Evolutionary conservation across 352 stramenopile species (phyloP), one percentile per base, ranked within the genome.

Genomic region (Elongisporangium senticosum): DNA sequence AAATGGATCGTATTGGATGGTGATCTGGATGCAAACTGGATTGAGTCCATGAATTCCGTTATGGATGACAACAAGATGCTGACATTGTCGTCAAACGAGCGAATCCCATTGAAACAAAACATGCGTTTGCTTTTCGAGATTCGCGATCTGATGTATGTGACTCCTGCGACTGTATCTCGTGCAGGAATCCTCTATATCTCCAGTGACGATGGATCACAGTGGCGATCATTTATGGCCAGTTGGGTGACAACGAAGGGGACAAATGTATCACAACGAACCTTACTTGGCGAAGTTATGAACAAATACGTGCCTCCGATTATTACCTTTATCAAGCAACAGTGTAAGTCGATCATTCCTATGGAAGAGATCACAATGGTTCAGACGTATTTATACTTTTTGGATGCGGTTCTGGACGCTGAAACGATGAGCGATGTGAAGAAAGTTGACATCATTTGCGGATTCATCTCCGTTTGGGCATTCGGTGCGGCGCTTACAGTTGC

Each of bases 81-180:
- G 22, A 94, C 84, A 3, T 74, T 94, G 28, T 93, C 93, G 4
- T 98, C 91, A 2, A 98, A 98, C 62, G 96, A 98, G 63, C 87
- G 96, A 26, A 98, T 98, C 63, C 94, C 93, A 6, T 71, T 98
- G 0, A 98, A 98, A 63, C 72, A 83, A 0, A 88, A 97, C 63
- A 98, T 98, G 94, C 80, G 93, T 15, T 71, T 98, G 49, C 77
- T 98, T 8, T 98, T 98, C 69, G 96, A 98, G 75, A 98, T 98
- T 63, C 83, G 90, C 17, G 90, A 98, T 73, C 75, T 98, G 13
- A 87, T 89, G 61, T 97, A 96, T 62, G 95, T 94, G 13, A 98
- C 95, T 5, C 96, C 96, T 5, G 94, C 96, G 11, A 98, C 96
- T 0, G 95, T 98, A 6, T 97, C 85, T 4, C 88, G 96, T 15